These are phyloP conservation scores for Glaciozyma antarctica DNA, from an alignment of 768 basidiomycete genomes.

Conservation along the genomic window DNA sequence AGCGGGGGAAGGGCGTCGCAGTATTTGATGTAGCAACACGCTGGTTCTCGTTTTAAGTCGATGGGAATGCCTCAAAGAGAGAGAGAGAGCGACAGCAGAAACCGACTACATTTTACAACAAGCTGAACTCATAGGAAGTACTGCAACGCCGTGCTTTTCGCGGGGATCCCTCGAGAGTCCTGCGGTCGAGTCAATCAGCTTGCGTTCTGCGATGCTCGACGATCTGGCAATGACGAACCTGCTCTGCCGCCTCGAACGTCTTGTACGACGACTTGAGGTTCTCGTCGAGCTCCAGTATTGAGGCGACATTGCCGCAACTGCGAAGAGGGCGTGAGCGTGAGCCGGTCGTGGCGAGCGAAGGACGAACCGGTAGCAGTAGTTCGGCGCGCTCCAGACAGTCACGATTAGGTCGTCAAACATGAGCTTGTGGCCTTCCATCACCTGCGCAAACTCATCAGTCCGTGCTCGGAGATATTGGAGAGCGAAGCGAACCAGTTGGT, in stretches of 20 bases:
- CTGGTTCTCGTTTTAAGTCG: too few relatives aligned
- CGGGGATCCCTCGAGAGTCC: constrained; percentile 32
- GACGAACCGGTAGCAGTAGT: constrained; percentile 90
- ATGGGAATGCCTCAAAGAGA: too few relatives aligned
- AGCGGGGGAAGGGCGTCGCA: too few relatives aligned
- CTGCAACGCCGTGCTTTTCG: constrained; percentile 31
- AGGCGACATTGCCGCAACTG: constrained; percentile 92
- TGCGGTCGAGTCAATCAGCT: constrained; percentile 7
- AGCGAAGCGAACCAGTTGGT: constrained; percentile 58
- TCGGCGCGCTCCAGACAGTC: constrained; percentile 96
- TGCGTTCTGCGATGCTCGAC: constrained; percentile 33
- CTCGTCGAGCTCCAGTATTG: constrained; percentile 88
- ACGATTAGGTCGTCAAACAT: constrained; percentile 95
- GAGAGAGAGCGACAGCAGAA: too few relatives aligned
- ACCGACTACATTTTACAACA: not conserved
- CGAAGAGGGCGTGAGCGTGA: not conserved
- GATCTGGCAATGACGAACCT: constrained; percentile 73
- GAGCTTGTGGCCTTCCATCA: constrained; percentile 56
- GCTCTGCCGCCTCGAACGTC: constrained; percentile 81
- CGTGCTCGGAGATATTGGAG: constrained; percentile 34
- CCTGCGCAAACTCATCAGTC: constrained; percentile 30
- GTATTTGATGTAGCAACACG: too few relatives aligned
- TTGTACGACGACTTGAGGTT: constrained; percentile 89
- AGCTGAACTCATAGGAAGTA: constrained; percentile 30
- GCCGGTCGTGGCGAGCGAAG: not conserved